Conservation (phyloP, 2,329 filamentous ascomycete genomes). For the Ophiocordyceps camponoti-saundersi region DNA sequence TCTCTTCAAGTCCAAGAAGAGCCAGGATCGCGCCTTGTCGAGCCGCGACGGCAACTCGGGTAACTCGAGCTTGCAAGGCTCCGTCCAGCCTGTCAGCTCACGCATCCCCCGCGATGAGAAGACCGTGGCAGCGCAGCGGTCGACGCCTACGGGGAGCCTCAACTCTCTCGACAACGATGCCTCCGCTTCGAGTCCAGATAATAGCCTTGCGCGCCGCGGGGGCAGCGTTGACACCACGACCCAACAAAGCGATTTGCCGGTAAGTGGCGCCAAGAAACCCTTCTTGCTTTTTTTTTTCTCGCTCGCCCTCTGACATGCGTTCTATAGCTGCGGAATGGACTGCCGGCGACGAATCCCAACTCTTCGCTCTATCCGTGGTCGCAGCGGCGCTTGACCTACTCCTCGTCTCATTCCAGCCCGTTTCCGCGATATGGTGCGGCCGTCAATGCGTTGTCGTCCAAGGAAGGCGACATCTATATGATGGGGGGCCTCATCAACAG, state of each 20-base stretch:
- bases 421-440: conserved; percentile 96
- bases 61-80: conserved; percentile 27
- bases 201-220: conserved; percentile 39
- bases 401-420: conserved; percentile 63
- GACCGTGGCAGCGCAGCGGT: conserved; percentile 30
- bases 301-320: conserved; percentile 2
- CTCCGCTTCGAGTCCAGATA: conserved; percentile 45
- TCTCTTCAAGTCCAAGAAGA: conserved; percentile 69
- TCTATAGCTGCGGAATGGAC: conserved; percentile 36
- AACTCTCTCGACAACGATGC: conserved; percentile 50
- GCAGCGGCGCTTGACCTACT: conserved; percentile 73
- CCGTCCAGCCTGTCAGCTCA: conserved; percentile 29
- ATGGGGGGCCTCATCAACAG: conserved; percentile 96
- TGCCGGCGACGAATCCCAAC: conserved; percentile 39
- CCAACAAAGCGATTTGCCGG: conserved; percentile 20
- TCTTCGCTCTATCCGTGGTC: conserved; percentile 91
- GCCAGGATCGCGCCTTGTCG: conserved; percentile 42
- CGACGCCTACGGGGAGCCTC: conserved; percentile 62
- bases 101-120: conserved; percentile 37
- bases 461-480: conserved; percentile 92
- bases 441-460: conserved; percentile 81
- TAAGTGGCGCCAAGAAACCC: conserved; percentile 13
- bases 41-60: conserved; percentile 36
- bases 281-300: not conserved
- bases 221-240: conserved; percentile 30